Evolutionary conservation across 176 grass and related monocot genomes (phyloP), one percentile per base, ranked within the genome.

Genomic region (Hsuehochloa calcarea): DNA sequence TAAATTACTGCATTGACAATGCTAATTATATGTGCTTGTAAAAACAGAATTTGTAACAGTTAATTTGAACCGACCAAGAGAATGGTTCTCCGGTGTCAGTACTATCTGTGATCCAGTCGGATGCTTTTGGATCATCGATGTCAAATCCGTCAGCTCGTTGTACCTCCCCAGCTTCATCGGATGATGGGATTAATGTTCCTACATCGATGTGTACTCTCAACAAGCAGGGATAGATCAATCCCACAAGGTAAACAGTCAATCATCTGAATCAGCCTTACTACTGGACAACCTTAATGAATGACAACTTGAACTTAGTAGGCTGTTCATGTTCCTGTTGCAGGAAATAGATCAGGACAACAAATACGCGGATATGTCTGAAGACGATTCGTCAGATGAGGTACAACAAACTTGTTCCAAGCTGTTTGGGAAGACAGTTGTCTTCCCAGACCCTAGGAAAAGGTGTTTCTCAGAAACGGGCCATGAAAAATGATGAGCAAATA

Each of bases 401-500:
- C 96, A 86, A 84, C 78, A 91, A 85, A 91, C 96, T 51, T 84
- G 85, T 35, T 74, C 96, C 74, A 98, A 92, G 88, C 84, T 95
- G 10, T 98, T 98, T 59, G 96, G 96, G 51, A 95, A 83, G 90
- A 98, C 85, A 1, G 89, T 98, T n/a, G 50, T 95, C 58, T 79
- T 98, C 47, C 72, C 76, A 10, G 89, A 92, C 25, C 77, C 68
- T 25, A 85, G 79, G 70, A 90, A 88, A 80, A 65, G 41, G 56
- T 77, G 70, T 66, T 78, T 68, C 65, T 87, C 69, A 1, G 67
- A 87, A 56, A 52, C 13, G 0, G 75, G 26, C 3, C 19, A 27
- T 31, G 66, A 50, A 27, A 27, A 59, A 43, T 41, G 29, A 20
- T 27, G 64, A 80, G 25, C 70, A 66, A 60, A 20, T 43, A 12